Base-by-base conservation (phyloP, 2,329 filamentous ascomycete species). In the Alternaria gansuensis region DNA sequence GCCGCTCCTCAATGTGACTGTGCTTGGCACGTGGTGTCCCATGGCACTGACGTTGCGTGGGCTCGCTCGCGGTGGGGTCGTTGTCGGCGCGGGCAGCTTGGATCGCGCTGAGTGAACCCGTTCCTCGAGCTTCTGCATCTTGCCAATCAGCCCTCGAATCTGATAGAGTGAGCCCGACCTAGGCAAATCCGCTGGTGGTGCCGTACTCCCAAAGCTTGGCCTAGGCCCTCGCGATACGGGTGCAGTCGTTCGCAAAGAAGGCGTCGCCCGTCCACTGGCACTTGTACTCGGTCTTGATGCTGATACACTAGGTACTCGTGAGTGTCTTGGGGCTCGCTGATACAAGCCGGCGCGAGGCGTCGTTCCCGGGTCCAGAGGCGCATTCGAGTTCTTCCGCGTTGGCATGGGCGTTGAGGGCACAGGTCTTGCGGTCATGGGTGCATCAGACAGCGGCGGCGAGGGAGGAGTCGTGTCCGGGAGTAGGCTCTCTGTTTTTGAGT, bases 121-220 rank as follows among this genome's bases (percentile, higher is more conserved):
- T 63, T 95, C 92, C 77, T 98, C 95, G 61, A 99, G 88, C 67
- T 92, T 91, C 78, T 97, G 92, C 93, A 98, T 97, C 80, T 98
- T 95, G 28, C 92, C 93, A 58, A 96, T 97, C 65, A 99, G 88
- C 29, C 90, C 90, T 64, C 94, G 92, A 72, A 99, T 96, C 76
- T 99, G 95, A 66, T 91, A 90, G 49, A 99, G 86, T 2, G 95
- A 98, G 63, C 86, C 84, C 29, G 87, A 88, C 60, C 85, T 82
- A 43, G 86, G 84, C 53, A 88, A 71, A 28, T 77, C 75, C 53
- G 69, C 74, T 57, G 67, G 72, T 82, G 87, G 62, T 83, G 88
- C 52, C 83, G 81, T 26, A 73, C 76, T 60, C 75, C 77, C 64
- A 68, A 77, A 62, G 71, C 78, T 63, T 80, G 81, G 62, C 80